Evolutionary conservation across 2,329 filamentous ascomycete genomes (phyloP), one percentile per base, ranked within the genome.

Genomic region (Penicillium decumbens): DNA sequence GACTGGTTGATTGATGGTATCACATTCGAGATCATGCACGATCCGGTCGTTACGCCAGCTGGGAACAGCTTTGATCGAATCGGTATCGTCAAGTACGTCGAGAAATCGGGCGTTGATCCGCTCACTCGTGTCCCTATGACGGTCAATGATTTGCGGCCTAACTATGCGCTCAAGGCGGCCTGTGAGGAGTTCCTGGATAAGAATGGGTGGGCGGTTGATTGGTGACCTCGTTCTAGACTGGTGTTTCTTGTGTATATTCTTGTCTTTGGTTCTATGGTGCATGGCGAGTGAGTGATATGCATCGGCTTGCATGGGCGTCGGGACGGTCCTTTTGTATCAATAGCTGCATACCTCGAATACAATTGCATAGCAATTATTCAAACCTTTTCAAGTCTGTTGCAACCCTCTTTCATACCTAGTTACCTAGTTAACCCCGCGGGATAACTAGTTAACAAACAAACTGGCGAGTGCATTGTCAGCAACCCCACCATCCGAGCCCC

Each of bases 121-220:
- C 69, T 97, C 30, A 96, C 92, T 0, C 78, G 92, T 37, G 85
- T 90, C 54, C 82, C 86, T 0, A 77, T 96, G 42, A 72, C 72
- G 0, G 75, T 82, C 0, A 73, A 77, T 1, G 89, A 96, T 39
- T 69, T 97, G 46, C 78, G 90, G 37, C 86, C 89, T 0, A 97
- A 97, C 66, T 77, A 95, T 39, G 86, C 80, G 0, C 75, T 97
- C 50, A 89, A 85, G 67, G 80, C 88, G 45, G 92, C 89, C 0
- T 95, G 89, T 64, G 83, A 88, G 40, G 88, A 93, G 58, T 97
- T 95, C 62, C 74, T 96, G 50, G 80, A 87, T 25, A 76, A 88
- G 59, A 96, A 95, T 62, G 91, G 89, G 8, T 95, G 93, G 88
- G 89, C 90, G 0, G 90, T 88, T 33, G 91, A 96, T 67, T 97